phyloP scores from a whole-genome alignment of 2,329 filamentous ascomycete genomes.

The Orbilia quercus region DNA sequence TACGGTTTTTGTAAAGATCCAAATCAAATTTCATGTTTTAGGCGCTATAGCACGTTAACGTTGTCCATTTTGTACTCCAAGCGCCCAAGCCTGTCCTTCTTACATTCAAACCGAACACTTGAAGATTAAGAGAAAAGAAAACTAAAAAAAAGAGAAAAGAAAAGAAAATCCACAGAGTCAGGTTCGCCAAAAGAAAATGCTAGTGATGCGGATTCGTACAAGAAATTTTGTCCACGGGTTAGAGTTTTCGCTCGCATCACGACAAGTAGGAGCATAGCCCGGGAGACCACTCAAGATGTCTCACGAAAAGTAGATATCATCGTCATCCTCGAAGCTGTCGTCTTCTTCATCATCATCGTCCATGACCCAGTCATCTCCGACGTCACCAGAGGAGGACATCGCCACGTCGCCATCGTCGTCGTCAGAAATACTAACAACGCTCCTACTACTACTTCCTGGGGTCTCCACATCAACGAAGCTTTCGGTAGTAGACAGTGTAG shows the following conservation, averaged over 20 bases:
- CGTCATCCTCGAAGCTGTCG: conserved; percentile 37
- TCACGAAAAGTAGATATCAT: conserved; percentile 43
- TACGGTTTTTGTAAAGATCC: too few species aligned
- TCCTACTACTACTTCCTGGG: conserved; percentile 28
- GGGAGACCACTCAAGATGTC: not conserved
- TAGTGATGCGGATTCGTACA: too few species aligned
- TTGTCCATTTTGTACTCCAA: too few species aligned
- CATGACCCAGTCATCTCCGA: conserved; percentile 37
- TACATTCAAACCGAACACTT: not conserved
- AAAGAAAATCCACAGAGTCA: not conserved
- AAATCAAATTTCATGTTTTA: too few species aligned
- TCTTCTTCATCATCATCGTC: conserved; percentile 41
- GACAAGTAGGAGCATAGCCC: not conserved
- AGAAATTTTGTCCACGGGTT: too few species aligned
- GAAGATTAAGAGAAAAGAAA: not conserved
- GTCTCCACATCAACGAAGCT: conserved; percentile 32
- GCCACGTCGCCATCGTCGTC: conserved; percentile 6
- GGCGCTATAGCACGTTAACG: too few species aligned
- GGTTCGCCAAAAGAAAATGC: too few species aligned
- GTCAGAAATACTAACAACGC: conserved; percentile 35
- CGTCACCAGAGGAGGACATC: conserved; percentile 19
- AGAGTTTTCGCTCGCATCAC: too few species aligned
- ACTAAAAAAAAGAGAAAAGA: not conserved
- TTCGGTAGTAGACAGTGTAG: conserved; percentile 12
- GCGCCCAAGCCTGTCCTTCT: too few species aligned